Conservation (phyloP, 2,329 filamentous ascomycete genomes). For the Cladosporium colombiae region DNA sequence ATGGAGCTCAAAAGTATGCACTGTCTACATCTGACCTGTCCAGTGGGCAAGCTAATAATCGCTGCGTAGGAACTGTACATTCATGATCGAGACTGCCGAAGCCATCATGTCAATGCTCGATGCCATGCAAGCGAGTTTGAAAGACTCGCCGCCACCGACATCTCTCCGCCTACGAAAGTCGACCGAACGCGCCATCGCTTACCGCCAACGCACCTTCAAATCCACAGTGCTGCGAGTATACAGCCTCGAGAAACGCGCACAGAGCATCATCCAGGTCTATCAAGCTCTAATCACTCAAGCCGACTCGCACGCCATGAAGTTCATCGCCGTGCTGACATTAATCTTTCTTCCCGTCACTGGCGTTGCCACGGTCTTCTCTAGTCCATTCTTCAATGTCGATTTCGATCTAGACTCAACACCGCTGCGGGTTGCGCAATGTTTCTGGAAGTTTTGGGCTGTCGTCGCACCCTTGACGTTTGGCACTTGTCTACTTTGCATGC, state of each 20-base stretch:
- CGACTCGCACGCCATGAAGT: slow-evolving; percentile 17
- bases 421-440: slow-evolving; percentile 12
- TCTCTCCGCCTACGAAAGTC: not conserved
- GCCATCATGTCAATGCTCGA: slow-evolving; percentile 5
- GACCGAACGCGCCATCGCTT: not conserved
- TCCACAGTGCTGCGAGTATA: slow-evolving; percentile 10
- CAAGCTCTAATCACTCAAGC: slow-evolving; percentile 5
- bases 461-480: slow-evolving; percentile 13
- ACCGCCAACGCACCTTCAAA: slow-evolving; percentile 19
- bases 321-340: slow-evolving; percentile 13
- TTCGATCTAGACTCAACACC: slow-evolving; percentile 6
- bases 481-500: slow-evolving; percentile 3
- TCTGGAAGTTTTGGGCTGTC: slow-evolving; percentile 16
- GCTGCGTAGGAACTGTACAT: slow-evolving; percentile 8
- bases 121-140: slow-evolving; percentile 3
- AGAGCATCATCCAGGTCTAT: slow-evolving; percentile 8
- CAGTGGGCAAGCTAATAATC: not conserved
- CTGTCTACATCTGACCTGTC: not conserved
- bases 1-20: slow-evolving; percentile 8
- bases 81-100: slow-evolving; percentile 13
- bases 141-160: not conserved
- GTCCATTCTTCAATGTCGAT: slow-evolving; percentile 15
- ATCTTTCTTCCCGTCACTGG: slow-evolving; percentile 15
- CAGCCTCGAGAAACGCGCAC: slow-evolving; percentile 2
- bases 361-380: slow-evolving; percentile 12